phyloP scores from a whole-genome alignment of 495 filamentous ascomycete species.

The Neurospora sp. region DNA sequence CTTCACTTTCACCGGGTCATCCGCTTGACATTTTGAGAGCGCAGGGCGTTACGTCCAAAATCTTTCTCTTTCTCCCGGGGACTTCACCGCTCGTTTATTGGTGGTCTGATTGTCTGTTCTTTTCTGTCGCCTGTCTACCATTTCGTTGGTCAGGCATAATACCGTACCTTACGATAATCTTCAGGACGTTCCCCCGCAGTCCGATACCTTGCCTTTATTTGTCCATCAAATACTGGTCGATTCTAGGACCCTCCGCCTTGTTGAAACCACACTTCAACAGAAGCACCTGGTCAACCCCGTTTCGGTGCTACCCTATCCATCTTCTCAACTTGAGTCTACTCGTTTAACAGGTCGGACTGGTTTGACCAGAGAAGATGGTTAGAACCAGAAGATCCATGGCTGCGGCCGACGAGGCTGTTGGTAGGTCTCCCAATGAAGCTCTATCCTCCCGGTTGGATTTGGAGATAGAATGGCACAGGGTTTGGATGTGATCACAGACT shows the following conservation, averaged over 20 bases:
- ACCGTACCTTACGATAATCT: not conserved
- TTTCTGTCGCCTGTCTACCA: not conserved
- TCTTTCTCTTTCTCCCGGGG: not conserved
- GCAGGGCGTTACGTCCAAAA: not conserved
- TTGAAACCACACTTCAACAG: not conserved
- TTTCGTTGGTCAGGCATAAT: not conserved
- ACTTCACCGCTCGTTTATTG: not conserved
- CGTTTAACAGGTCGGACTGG: not conserved
- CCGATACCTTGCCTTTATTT: not conserved
- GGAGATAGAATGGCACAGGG: not conserved
- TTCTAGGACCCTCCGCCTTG: not conserved
- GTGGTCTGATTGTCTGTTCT: not conserved
- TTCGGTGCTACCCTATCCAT: not conserved
- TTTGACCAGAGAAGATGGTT: constrained; percentile 5
- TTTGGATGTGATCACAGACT: not conserved
- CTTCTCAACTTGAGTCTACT: not conserved
- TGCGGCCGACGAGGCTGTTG: constrained; percentile 8
- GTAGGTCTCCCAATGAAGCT: constrained; percentile 8
- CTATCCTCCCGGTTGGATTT: not conserved
- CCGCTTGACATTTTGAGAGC: not conserved
- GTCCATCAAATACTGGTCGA: not conserved
- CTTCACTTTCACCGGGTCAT: not conserved
- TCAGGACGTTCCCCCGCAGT: not conserved
- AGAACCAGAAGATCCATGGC: constrained; percentile 15
- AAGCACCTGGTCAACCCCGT: not conserved